phyloP scores from a whole-genome alignment of 495 filamentous ascomycete genomes.

The Xylaria bambusicola region DNA sequence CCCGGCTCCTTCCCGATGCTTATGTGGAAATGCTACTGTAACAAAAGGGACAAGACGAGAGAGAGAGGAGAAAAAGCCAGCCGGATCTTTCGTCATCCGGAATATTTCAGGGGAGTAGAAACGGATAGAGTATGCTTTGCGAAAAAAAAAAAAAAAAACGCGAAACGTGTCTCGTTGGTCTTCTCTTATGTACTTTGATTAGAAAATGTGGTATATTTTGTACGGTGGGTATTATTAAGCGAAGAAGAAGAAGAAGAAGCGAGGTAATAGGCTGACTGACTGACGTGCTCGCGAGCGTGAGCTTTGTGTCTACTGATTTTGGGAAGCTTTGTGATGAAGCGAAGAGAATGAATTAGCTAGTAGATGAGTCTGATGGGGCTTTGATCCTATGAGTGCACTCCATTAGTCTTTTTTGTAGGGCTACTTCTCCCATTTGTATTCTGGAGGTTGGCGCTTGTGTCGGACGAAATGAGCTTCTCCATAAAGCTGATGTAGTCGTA shows the following conservation, averaged over 20 bases:
- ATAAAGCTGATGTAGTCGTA: constrained; percentile 94
- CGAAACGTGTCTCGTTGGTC: background rate
- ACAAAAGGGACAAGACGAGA: background rate
- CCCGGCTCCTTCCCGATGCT: background rate
- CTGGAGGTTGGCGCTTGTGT: constrained; percentile 23
- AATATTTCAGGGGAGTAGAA: background rate
- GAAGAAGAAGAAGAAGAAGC: background rate
- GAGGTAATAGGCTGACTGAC: too few species aligned
- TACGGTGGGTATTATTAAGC: constrained; percentile 6
- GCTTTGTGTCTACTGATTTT: background rate
- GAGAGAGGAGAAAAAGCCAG: background rate
- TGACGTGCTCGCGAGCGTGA: background rate
- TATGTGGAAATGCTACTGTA: background rate
- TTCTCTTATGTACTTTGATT: background rate
- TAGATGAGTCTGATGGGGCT: constrained; percentile 4
- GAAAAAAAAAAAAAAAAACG: too few species aligned
- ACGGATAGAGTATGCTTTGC: background rate
- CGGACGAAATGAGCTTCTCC: constrained; percentile 64
- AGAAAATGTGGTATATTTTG: constrained; percentile 2
- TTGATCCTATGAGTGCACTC: constrained; percentile 8
- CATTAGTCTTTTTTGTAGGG: constrained; percentile 38
- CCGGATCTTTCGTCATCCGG: background rate
- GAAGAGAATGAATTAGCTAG: constrained; percentile 3
- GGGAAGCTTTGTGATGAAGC: constrained; percentile 2
- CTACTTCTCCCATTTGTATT: constrained; percentile 36